Conservation (phyloP, 108 stramenopile genomes). For the Discostella stelligeroides region DNA sequence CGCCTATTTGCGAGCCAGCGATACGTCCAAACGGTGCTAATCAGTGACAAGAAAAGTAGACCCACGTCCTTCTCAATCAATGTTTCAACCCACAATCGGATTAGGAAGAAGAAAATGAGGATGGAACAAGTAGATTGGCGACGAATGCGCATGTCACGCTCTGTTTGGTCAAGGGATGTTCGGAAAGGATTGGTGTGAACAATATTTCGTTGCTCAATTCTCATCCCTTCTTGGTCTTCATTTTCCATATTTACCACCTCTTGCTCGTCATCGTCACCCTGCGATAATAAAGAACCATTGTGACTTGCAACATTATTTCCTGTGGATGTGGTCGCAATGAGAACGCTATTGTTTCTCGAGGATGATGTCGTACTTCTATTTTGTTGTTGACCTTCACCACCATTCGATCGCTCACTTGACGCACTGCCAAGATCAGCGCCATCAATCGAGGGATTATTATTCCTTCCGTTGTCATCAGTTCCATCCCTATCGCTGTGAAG, state of each 20-base stretch:
- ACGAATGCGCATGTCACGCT: constrained; percentile 69
- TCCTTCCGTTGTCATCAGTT: neutral
- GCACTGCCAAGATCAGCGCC: too few relatives aligned
- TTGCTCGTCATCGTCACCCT: neutral
- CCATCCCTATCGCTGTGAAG: neutral
- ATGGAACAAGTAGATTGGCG: constrained; percentile 71
- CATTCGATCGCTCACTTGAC: too few relatives aligned
- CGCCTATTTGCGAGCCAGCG: constrained; percentile 65
- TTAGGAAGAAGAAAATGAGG: constrained; percentile 67
- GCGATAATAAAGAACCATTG: too few relatives aligned
- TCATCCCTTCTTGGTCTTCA: neutral
- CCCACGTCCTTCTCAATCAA: constrained; percentile 62
- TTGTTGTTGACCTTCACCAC: too few relatives aligned
- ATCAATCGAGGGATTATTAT: neutral
- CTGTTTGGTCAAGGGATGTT: constrained; percentile 49
- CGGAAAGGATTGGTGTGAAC: constrained; percentile 31
- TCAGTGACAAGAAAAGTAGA: constrained; percentile 63
- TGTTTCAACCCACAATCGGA: constrained; percentile 85
- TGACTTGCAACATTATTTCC: neutral
- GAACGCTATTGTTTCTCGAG: too few relatives aligned
- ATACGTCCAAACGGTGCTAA: constrained; percentile 75
- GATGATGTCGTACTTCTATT: too few relatives aligned
- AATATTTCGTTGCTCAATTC: constrained; percentile 3
- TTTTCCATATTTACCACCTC: neutral
- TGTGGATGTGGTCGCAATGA: neutral